These are phyloP conservation scores for Pholiota microspora DNA, from an alignment of 768 basidiomycete species.

Conservation along the genomic window DNA sequence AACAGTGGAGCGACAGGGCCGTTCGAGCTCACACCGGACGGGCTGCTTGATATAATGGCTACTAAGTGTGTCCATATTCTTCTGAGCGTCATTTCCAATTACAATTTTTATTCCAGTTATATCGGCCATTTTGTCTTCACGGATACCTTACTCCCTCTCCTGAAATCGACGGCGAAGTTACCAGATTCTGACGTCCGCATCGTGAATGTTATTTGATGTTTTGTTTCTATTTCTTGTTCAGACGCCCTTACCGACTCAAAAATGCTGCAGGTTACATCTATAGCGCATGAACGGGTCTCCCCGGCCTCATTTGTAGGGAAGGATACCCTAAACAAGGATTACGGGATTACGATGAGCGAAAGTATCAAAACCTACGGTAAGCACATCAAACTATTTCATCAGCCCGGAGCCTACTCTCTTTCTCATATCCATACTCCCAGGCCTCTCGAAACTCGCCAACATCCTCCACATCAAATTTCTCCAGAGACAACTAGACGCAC, in stretches of 20 bases:
- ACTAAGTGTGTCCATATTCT: conserved; percentile 12
- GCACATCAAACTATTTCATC: no score
- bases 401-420: no score
- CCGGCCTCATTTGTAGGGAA: conserved; percentile 4
- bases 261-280: no score
- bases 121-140: conserved; percentile 30
- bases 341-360: conserved; percentile 17
- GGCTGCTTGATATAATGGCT: conserved; percentile 15
- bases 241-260: no score
- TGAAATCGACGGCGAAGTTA: conserved; percentile 17
- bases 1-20: conserved; percentile 13
- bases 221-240: no score
- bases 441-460: conserved; percentile 46
- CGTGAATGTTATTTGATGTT: no score
- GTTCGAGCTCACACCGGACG: conserved; percentile 11
- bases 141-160: conserved; percentile 18
- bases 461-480: conserved; percentile 50
- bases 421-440: no score
- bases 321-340: conserved; percentile 30
- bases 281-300: conserved; percentile 3
- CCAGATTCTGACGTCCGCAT: conserved; percentile 20
- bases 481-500: conserved; percentile 41
- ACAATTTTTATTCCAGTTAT: conserved; percentile 18
- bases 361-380: conserved; percentile 31
- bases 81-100: no score